These are phyloP conservation scores for Fusarium goolgardi DNA, from an alignment of 2,329 filamentous ascomycete species.

Conservation along the genomic window DNA sequence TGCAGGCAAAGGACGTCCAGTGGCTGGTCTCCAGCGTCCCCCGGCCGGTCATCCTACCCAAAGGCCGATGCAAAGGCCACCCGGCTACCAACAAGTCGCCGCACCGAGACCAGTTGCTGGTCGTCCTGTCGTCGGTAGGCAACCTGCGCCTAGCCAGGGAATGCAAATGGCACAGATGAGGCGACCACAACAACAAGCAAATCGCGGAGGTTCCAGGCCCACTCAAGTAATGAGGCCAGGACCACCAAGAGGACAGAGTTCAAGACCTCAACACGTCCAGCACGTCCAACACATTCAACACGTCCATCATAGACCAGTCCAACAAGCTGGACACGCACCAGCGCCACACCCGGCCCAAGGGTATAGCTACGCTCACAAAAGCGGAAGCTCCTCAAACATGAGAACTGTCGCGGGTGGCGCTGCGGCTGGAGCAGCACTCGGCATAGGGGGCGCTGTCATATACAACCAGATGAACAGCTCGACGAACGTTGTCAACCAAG, in stretches of 20 bases:
- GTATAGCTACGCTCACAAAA: background rate
- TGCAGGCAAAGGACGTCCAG: background rate
- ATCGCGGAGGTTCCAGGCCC: background rate
- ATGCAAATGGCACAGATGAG: slow-evolving; percentile 32
- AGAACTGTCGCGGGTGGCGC: slow-evolving; percentile 12
- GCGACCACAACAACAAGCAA: slow-evolving; percentile 13
- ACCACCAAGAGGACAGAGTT: background rate
- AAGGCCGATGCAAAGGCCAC: background rate
- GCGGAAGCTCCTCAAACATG: slow-evolving; percentile 5
- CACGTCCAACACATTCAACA: slow-evolving; percentile 3
- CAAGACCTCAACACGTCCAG: slow-evolving; percentile 3
- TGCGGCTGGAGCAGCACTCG: background rate
- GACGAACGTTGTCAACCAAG: slow-evolving; percentile 11
- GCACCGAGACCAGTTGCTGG: slow-evolving; percentile 13
- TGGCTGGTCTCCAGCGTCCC: background rate
- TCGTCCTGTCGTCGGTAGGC: slow-evolving; percentile 17
- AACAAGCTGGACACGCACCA: background rate
- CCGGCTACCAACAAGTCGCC: slow-evolving; percentile 11
- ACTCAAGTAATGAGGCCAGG: slow-evolving; percentile 1
- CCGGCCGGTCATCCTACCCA: slow-evolving; percentile 7
- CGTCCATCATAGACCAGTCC: slow-evolving; percentile 2
- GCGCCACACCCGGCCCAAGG: background rate
- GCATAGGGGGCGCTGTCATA: background rate
- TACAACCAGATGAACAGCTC: slow-evolving; percentile 23
- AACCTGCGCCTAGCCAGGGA: slow-evolving; percentile 11